phyloP scores from a whole-genome alignment of 1,284 basidiomycete genomes.

The Trichosporon faecale region DNA sequence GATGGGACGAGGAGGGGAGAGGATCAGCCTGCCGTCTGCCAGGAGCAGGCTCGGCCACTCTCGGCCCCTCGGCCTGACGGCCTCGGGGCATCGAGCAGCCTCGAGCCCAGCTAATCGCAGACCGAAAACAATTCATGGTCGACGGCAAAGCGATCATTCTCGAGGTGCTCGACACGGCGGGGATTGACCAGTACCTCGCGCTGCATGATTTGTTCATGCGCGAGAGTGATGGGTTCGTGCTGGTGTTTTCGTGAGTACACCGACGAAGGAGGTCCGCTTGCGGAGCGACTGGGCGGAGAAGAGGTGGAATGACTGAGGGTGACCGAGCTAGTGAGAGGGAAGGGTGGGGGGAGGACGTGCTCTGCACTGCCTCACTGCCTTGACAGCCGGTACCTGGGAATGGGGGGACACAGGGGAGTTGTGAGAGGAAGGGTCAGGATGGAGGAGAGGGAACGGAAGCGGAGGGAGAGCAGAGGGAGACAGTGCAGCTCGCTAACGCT shows the following conservation, averaged over 20 bases:
- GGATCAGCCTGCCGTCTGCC: too few species aligned
- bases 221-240: constrained; percentile 41
- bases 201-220: constrained; percentile 39
- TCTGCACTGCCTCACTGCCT: not conserved
- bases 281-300: not conserved
- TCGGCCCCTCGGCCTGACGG: too few species aligned
- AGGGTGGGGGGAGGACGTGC: not conserved
- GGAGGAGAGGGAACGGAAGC: too few species aligned
- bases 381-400: too few species aligned
- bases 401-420: too few species aligned
- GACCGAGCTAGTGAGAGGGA: too few species aligned
- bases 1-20: too few species aligned
- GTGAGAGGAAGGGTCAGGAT: too few species aligned
- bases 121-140: constrained; percentile 40
- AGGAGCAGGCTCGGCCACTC: too few species aligned
- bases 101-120: constrained; percentile 14
- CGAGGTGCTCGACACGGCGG: constrained; percentile 46
- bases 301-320: too few species aligned
- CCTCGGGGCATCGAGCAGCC: too few species aligned
- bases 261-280: not conserved
- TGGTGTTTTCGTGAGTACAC: constrained; percentile 40
- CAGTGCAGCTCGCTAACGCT: not conserved
- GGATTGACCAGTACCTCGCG: constrained; percentile 39
- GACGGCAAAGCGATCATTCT: constrained; percentile 37
- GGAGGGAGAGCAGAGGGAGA: too few species aligned